phyloP scores from a whole-genome alignment of 768 basidiomycete species.

The Boletus insuetus region DNA sequence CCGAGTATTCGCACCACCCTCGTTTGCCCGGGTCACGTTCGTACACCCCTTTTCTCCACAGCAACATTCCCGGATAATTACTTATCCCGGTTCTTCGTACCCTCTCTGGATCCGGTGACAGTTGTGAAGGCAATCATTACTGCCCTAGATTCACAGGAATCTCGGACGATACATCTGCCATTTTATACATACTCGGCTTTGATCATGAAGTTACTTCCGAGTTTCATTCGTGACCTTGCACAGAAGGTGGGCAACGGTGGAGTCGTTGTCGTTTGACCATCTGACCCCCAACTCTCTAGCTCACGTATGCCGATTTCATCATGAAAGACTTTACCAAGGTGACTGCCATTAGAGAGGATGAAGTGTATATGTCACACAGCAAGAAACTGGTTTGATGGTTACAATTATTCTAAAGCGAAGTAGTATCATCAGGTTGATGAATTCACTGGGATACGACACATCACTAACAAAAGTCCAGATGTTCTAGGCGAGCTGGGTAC shows the following conservation, averaged over 20 bases:
- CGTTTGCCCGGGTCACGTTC: conserved; percentile 75
- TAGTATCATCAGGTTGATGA: background rate
- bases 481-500: background rate
- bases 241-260: conserved; percentile 58
- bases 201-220: conserved; percentile 57
- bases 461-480: background rate
- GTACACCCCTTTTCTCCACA: conserved; percentile 75
- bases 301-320: conserved; percentile 64
- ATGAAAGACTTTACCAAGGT: conserved; percentile 70
- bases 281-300: conserved; percentile 37
- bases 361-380: conserved; percentile 29
- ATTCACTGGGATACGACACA: background rate
- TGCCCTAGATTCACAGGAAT: conserved; percentile 79
- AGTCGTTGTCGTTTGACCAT: background rate
- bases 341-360: conserved; percentile 57
- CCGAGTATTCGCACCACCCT: conserved; percentile 86
- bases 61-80: conserved; percentile 46
- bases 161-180: conserved; percentile 66
- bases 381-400: conserved; percentile 14
- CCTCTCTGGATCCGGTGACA: conserved; percentile 66
- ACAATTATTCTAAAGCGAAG: background rate
- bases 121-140: conserved; percentile 81
- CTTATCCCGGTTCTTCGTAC: conserved; percentile 71
- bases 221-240: conserved; percentile 67
- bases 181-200: conserved; percentile 66